Evolutionary conservation across 1,284 basidiomycete species (phyloP).

Genomic region (Sanghuangporus sanghuang): DNA sequence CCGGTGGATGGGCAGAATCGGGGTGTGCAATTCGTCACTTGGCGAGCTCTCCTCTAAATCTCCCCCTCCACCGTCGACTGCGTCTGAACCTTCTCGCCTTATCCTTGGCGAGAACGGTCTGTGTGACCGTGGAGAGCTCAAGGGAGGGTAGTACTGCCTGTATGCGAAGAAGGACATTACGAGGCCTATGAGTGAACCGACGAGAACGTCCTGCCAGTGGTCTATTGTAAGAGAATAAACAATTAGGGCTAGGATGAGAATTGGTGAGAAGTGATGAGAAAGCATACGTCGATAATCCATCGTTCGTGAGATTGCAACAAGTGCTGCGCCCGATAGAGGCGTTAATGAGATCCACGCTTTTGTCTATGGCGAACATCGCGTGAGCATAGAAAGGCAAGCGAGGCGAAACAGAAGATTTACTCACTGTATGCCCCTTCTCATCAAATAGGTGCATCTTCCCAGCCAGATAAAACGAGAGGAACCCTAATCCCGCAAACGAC

Average conservation of each 20-base stretch:
- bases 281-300: constrained; percentile 83
- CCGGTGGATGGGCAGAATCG: constrained; percentile 11
- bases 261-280: background rate
- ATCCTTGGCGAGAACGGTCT: constrained; percentile 74
- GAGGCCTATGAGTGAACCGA: constrained; percentile 75
- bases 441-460: constrained; percentile 94
- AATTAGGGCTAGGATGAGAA: constrained; percentile 2
- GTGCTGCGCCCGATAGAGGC: constrained; percentile 74
- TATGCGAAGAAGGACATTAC: constrained; percentile 75
- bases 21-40: background rate
- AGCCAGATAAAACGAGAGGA: constrained; percentile 83
- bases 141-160: constrained; percentile 73
- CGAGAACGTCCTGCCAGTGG: constrained; percentile 85
- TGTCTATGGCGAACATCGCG: constrained; percentile 35
- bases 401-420: constrained; percentile 21
- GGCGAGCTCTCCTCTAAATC: background rate
- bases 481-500: constrained; percentile 90
- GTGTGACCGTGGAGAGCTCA: constrained; percentile 57
- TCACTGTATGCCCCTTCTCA: constrained; percentile 68
- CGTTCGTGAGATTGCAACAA: constrained; percentile 89
- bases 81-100: background rate
- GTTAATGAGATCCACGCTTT: constrained; percentile 82
- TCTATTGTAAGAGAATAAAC: constrained; percentile 38
- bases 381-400: background rate
- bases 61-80: background rate